A percentile compares a stretch with the other conserved stretches of the same genome.
These are phyloP conservation scores for Eimeria praecox DNA, from an alignment of 169 alveolate species.

Conservation along the genomic window DNA sequence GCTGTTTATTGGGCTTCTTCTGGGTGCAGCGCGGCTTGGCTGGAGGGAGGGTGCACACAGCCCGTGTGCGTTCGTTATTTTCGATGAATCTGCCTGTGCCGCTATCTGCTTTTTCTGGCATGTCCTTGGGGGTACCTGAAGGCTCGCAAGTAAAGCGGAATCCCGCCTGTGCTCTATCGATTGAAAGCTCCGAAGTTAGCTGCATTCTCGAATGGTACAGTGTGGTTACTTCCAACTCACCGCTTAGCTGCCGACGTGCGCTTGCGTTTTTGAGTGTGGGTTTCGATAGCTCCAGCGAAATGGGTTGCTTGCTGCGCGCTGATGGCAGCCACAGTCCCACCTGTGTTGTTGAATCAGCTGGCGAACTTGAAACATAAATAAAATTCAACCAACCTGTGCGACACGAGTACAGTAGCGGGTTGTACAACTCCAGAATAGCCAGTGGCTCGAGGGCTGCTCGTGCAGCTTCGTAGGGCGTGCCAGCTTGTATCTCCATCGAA, in stretches of 20 bases:
- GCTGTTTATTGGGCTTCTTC: not conserved
- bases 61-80: not conserved
- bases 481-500: not conserved
- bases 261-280: conserved; percentile 12
- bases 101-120: not conserved
- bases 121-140: not conserved
- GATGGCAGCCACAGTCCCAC: not conserved
- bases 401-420: conserved; percentile 55
- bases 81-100: not conserved
- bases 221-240: not conserved
- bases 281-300: conserved; percentile 13
- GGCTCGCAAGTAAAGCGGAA: not conserved
- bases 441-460: conserved; percentile 30
- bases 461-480: not conserved
- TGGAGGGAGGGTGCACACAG: not conserved
- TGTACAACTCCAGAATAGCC: conserved; percentile 20
- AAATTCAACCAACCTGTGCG: conserved; percentile 15
- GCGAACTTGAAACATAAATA: too few relatives aligned
- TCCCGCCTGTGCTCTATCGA: not conserved
- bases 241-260: conserved; percentile 20
- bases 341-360: not conserved
- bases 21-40: conserved; percentile 15
- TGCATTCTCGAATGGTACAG: not conserved
- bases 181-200: not conserved
- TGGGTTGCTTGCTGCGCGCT: conserved; percentile 46